phyloP scores from a whole-genome alignment of 306 rosid genomes.

The Trifolium subterraneum region DNA sequence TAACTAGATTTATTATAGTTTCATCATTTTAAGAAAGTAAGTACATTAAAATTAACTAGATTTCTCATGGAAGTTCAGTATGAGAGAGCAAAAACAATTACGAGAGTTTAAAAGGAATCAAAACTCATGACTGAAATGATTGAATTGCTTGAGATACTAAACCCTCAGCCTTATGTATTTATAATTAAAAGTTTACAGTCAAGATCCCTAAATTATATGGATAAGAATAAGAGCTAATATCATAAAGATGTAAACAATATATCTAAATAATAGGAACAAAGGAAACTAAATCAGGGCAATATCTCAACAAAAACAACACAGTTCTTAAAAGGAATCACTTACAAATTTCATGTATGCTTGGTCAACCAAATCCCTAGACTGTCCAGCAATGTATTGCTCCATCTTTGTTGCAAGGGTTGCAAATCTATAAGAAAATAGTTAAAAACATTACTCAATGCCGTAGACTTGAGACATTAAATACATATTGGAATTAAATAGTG shows the following conservation, averaged over 20 bases:
- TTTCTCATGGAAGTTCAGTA: conserved; percentile 22
- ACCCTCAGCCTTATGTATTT: too few relatives aligned
- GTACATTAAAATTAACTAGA: conserved; percentile 13
- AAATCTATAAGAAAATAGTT: conserved; percentile 61
- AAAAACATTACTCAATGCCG: conserved; percentile 32
- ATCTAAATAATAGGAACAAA: too few relatives aligned
- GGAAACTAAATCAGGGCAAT: too few relatives aligned
- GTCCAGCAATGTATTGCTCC: conserved; percentile 96
- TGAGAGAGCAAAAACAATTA: conserved; percentile 29
- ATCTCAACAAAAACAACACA: neutral
- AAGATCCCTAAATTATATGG: too few relatives aligned
- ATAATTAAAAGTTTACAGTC: too few relatives aligned
- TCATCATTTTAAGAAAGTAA: conserved; percentile 9
- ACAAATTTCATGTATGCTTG: conserved; percentile 97
- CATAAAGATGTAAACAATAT: too few relatives aligned
- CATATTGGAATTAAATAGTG: neutral
- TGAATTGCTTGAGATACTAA: too few relatives aligned
- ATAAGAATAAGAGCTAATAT: too few relatives aligned
- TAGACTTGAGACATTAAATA: conserved; percentile 10
- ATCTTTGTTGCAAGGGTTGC: conserved; percentile 95
- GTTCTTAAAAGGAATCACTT: conserved; percentile 46
- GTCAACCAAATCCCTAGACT: conserved; percentile 98
- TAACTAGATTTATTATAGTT: conserved; percentile 8
- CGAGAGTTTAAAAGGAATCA: conserved; percentile 35
- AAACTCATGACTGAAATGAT: neutral